Evolutionary conservation across 1,284 basidiomycete genomes (phyloP).

Genomic region (Farysia itapuensis): DNA sequence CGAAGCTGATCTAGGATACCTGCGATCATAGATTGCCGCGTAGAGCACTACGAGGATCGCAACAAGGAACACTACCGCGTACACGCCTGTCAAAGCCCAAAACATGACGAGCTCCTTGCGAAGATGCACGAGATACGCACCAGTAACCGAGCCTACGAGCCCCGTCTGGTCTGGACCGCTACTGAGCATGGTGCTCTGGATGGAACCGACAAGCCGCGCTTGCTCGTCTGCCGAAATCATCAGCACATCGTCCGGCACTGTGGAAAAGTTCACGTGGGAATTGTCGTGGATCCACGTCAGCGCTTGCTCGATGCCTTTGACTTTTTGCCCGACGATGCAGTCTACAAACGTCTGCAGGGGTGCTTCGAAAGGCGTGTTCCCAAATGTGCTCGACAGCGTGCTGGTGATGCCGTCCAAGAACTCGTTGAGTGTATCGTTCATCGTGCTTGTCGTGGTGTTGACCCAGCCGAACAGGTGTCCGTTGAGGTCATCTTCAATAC

Average conservation of each 20-base stretch:
- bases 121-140: conserved; percentile 72
- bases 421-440: conserved; percentile 69
- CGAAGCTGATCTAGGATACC: too few relatives aligned
- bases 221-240: conserved; percentile 72
- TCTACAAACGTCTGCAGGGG: conserved; percentile 39
- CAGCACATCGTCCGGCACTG: conserved; percentile 73
- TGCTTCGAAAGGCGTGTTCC: conserved; percentile 59
- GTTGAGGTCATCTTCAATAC: conserved; percentile 76
- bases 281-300: conserved; percentile 90
- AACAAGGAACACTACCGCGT: conserved; percentile 75
- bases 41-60: conserved; percentile 68
- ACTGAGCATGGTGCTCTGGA: conserved; percentile 13
- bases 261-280: conserved; percentile 75
- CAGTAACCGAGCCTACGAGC: conserved; percentile 73
- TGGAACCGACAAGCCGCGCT: conserved; percentile 67
- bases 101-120: conserved; percentile 82
- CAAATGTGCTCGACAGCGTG: conserved; percentile 69
- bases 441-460: conserved; percentile 80
- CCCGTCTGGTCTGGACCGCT: conserved; percentile 65
- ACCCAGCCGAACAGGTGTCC: conserved; percentile 80
- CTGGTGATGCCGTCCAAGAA: conserved; percentile 62
- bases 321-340: conserved; percentile 86
- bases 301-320: conserved; percentile 79
- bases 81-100: conserved; percentile 75
- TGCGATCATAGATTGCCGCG: conserved; percentile 10